These are phyloP conservation scores for Zancudomyces culisetae DNA, from an alignment of 371 early-diverging fungal genomes.

Conservation along the genomic window DNA sequence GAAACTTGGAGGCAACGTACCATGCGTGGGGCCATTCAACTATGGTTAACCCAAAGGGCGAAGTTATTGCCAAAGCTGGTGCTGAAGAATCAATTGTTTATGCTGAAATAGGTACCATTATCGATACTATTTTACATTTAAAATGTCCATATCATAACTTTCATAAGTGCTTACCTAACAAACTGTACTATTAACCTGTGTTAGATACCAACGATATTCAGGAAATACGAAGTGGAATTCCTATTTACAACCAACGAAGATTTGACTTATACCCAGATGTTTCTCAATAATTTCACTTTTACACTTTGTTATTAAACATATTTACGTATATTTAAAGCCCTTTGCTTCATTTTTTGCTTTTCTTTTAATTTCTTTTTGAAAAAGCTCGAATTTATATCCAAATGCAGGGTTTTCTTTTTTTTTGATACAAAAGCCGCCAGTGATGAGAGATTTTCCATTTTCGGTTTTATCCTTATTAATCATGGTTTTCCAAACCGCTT, in stretches of 20 bases:
- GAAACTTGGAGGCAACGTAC: constrained; percentile 54
- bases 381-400: too few species aligned
- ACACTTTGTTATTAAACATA: too few species aligned
- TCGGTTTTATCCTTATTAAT: too few species aligned
- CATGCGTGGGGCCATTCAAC: constrained; percentile 90
- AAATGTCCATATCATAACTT: constrained; percentile 44
- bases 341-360: too few species aligned
- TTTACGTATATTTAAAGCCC: too few species aligned
- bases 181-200: constrained; percentile 57
- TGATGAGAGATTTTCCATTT: too few species aligned
- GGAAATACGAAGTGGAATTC: constrained; percentile 44
- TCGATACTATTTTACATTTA: constrained; percentile 42
- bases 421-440: too few species aligned
- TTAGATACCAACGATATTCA: constrained; percentile 39
- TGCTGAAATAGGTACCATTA: constrained; percentile 48
- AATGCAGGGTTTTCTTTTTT: too few species aligned
- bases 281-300: constrained; percentile 2
- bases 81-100: constrained; percentile 69
- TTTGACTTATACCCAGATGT: constrained; percentile 56
- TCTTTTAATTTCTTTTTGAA: too few species aligned
- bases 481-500: too few species aligned
- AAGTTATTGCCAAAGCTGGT: constrained; percentile 43
- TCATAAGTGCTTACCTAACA: constrained; percentile 50
- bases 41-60: constrained; percentile 68
- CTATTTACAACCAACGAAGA: constrained; percentile 55